These are phyloP conservation scores for Cordyceps pruinosa DNA, from an alignment of 2,329 filamentous ascomycete genomes.

Conservation along the genomic window DNA sequence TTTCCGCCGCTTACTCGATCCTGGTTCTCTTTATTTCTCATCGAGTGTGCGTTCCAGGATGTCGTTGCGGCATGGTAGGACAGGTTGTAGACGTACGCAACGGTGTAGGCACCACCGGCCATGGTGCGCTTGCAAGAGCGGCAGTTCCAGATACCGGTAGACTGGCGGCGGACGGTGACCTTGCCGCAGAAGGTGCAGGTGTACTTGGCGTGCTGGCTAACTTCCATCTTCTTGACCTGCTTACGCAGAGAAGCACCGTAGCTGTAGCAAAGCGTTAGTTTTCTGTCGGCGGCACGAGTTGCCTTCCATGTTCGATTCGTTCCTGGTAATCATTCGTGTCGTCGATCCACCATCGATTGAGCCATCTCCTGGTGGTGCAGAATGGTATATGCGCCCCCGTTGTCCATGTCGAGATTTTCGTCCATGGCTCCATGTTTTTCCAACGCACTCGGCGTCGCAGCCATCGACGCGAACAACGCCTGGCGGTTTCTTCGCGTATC, in stretches of 20 bases:
- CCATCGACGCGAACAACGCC: not conserved
- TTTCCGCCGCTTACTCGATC: not conserved
- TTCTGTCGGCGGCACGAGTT: not conserved
- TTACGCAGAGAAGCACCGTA: slow-evolving; percentile 99
- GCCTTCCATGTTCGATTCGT: not conserved
- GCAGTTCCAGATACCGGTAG: slow-evolving; percentile 97
- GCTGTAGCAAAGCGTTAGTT: slow-evolving; percentile 43
- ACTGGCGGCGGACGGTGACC: slow-evolving; percentile 83
- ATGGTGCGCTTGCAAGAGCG: slow-evolving; percentile 84
- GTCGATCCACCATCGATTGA: not conserved
- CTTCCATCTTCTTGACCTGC: slow-evolving; percentile 97
- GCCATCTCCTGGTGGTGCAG: not conserved
- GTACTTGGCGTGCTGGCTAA: slow-evolving; percentile 96
- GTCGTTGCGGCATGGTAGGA: not conserved
- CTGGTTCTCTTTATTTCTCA: not conserved
- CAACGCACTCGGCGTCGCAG: not conserved
- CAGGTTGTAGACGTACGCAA: slow-evolving; percentile 80
- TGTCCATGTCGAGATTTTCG: too few relatives aligned
- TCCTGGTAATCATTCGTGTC: not conserved
- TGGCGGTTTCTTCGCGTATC: not conserved
- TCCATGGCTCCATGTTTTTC: not conserved
- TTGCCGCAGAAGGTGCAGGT: slow-evolving; percentile 99
- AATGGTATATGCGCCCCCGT: not conserved
- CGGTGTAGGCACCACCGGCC: slow-evolving; percentile 74
- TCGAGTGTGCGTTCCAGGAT: not conserved